Conservation (phyloP, 2,329 filamentous ascomycete genomes). For the Didymellaceae sp. region DNA sequence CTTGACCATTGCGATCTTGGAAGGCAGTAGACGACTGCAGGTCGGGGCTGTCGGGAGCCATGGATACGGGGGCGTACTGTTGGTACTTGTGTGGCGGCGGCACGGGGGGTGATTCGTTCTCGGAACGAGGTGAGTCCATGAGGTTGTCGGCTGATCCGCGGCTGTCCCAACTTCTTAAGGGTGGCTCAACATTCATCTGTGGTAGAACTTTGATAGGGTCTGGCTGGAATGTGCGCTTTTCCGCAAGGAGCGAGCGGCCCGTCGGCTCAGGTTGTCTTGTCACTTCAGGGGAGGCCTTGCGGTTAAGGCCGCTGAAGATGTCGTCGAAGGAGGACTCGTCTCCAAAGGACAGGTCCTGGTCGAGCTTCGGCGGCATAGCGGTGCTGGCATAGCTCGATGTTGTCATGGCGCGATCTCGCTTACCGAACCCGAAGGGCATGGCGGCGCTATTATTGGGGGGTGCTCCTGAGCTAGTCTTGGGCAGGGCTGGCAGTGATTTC, state of each 20-base stretch:
- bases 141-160: conserved; percentile 59
- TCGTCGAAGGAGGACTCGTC: conserved; percentile 53
- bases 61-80: conserved; percentile 37
- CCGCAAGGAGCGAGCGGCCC: conserved; percentile 44
- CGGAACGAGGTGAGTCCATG: conserved; percentile 51
- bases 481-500: conserved; percentile 39
- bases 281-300: conserved; percentile 40
- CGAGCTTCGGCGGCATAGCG: conserved; percentile 59
- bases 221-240: conserved; percentile 45
- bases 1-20: conserved; percentile 26
- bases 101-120: conserved; percentile 42
- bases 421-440: conserved; percentile 22
- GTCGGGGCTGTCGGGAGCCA: conserved; percentile 43
- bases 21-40: conserved; percentile 33
- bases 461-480: conserved; percentile 30
- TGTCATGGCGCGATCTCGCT: conserved; percentile 52
- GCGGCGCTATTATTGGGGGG: conserved; percentile 27
- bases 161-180: conserved; percentile 61
- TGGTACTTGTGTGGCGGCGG: conserved; percentile 44
- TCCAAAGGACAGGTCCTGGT: conserved; percentile 46
- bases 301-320: conserved; percentile 54
- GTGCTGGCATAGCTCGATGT: conserved; percentile 58
- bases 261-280: conserved; percentile 24
- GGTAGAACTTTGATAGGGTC: conserved; percentile 55
- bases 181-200: conserved; percentile 53